Conservation (phyloP, 129 eudicot genomes). For the Sambucus nigra region DNA sequence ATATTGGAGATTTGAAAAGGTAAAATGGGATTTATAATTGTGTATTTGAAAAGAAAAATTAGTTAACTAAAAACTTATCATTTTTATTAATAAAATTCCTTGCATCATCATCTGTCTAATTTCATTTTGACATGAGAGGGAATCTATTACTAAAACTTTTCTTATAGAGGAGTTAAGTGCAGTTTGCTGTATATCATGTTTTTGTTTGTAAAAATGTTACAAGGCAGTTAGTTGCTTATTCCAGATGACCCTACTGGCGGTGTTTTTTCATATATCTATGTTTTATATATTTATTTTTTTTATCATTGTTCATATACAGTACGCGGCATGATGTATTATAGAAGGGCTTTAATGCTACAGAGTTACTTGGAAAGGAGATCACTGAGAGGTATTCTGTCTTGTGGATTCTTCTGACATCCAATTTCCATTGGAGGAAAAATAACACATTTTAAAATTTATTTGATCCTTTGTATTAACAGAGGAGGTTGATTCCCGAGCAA, state of each 20-base stretch:
- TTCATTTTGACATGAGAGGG: too few species aligned
- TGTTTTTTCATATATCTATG: constrained; percentile 17
- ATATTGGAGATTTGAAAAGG: too few species aligned
- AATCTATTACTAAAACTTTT: too few species aligned
- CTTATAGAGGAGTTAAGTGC: too few species aligned
- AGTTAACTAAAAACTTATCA: too few species aligned
- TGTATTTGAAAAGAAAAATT: too few species aligned
- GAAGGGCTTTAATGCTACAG: constrained; percentile 96
- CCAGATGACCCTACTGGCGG: constrained; percentile 3
- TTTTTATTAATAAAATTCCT: too few species aligned
- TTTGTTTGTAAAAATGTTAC: neutral
- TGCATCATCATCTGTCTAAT: too few species aligned
- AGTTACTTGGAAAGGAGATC: constrained; percentile 75
- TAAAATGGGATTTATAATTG: too few species aligned
- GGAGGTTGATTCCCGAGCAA: constrained; percentile 32
- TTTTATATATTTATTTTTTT: too few species aligned
- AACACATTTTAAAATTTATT: neutral
- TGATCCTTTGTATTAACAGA: constrained; percentile 21
- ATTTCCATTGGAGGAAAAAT: neutral
- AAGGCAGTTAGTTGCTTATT: neutral
- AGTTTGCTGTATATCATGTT: neutral
- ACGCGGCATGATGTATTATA: constrained; percentile 98
- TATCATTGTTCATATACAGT: constrained; percentile 35
- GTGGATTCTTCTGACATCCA: constrained; percentile 2
- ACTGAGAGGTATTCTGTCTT: constrained; percentile 49